phyloP scores from a whole-genome alignment of 2,329 filamentous ascomycete genomes.

The Cercospora sp. region DNA sequence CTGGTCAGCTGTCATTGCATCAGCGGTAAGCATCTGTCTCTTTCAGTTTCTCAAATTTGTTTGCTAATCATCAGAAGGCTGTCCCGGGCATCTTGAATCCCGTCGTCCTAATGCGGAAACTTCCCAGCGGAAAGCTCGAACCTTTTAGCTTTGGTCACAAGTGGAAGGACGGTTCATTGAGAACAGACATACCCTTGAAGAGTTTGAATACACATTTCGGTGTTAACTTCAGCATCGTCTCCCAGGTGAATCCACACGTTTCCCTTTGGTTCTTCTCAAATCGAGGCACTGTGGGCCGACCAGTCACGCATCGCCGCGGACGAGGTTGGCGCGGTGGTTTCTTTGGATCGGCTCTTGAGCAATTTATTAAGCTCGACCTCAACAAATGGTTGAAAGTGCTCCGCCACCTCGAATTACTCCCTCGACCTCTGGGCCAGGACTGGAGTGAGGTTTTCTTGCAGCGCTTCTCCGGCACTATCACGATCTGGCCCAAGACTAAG shows the following conservation, averaged over 20 bases:
- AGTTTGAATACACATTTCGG: constrained; percentile 96
- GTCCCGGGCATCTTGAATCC: constrained; percentile 96
- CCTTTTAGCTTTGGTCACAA: constrained; percentile 98
- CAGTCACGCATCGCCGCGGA: constrained; percentile 89
- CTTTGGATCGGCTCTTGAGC: constrained; percentile 85
- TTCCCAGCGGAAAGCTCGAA: constrained; percentile 69
- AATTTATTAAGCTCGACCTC: constrained; percentile 93
- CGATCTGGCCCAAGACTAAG: constrained; percentile 86
- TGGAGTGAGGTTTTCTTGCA: constrained; percentile 98
- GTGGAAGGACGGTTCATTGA: constrained; percentile 95
- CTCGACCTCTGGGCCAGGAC: constrained; percentile 86
- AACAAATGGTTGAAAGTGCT: constrained; percentile 98
- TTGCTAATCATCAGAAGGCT: constrained; percentile 48
- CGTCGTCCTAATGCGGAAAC: constrained; percentile 88
- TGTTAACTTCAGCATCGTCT: constrained; percentile 92
- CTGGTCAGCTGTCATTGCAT: constrained; percentile 94
- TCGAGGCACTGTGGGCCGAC: constrained; percentile 83
- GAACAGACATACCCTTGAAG: constrained; percentile 94
- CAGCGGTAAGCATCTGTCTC: constrained; percentile 54
- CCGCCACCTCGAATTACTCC: constrained; percentile 86
- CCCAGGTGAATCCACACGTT: constrained; percentile 90
- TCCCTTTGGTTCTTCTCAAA: constrained; percentile 99
- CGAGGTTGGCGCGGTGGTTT: constrained; percentile 96
- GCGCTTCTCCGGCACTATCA: constrained; percentile 89
- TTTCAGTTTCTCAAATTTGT: too few species aligned